Evolutionary conservation across 176 grass and related monocot species (phyloP).

Genomic region (Bromus sterilis): DNA sequence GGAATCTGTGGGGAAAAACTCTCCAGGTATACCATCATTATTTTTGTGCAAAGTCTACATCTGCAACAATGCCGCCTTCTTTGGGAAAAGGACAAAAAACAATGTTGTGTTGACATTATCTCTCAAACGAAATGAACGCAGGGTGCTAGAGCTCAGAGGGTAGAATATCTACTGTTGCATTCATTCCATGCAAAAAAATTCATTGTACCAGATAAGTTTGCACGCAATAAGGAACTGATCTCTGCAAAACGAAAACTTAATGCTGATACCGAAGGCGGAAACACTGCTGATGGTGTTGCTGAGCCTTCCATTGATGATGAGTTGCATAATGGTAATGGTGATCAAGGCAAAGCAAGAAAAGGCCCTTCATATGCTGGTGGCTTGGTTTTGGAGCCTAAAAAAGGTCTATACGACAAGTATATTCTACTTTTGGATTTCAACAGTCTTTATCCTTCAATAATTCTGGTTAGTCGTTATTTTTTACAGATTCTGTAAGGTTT

Average conservation of each 20-base stretch:
- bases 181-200: conserved; percentile 94
- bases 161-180: conserved; percentile 92
- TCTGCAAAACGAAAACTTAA: conserved; percentile 73
- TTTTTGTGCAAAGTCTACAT: neutral
- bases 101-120: conserved; percentile 1
- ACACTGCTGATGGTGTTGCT: conserved; percentile 37
- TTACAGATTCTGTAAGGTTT: conserved; percentile 4
- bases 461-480: conserved; percentile 53
- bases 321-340: conserved; percentile 37
- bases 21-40: neutral
- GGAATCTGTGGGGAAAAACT: conserved; percentile 18
- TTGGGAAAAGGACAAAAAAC: neutral
- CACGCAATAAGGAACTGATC: conserved; percentile 49
- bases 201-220: conserved; percentile 81
- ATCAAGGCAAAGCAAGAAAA: conserved; percentile 77
- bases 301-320: conserved; percentile 48
- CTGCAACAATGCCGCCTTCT: neutral
- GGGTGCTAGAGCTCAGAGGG: conserved; percentile 96
- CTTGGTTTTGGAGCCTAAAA: conserved; percentile 98
- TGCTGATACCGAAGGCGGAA: conserved; percentile 34
- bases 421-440: conserved; percentile 95
- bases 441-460: conserved; percentile 98
- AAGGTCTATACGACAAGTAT: conserved; percentile 95
- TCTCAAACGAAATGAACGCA: conserved; percentile 28
- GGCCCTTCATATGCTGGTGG: conserved; percentile 91